Conservation (phyloP, 2,329 filamentous ascomycete genomes). For the Aquanectria penicillioides region DNA sequence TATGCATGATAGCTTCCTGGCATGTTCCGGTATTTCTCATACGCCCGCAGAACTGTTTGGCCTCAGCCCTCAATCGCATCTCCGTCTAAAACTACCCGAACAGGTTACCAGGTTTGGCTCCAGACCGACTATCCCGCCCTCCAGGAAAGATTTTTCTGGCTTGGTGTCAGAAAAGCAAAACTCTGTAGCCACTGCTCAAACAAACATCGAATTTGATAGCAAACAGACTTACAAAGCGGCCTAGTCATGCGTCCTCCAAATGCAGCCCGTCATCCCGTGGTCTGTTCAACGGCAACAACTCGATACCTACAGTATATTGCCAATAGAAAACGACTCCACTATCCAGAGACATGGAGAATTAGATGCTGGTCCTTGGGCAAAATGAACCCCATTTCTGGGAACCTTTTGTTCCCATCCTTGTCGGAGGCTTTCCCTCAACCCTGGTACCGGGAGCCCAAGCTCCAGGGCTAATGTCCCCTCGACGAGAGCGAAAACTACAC, state of each 20-base stretch:
- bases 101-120: background rate
- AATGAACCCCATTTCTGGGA: slow-evolving; percentile 4
- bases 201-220: slow-evolving; percentile 1
- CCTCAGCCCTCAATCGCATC: background rate
- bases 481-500: slow-evolving; percentile 20
- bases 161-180: slow-evolving; percentile 5
- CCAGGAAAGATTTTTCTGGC: background rate
- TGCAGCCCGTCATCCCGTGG: background rate
- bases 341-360: slow-evolving; percentile 1
- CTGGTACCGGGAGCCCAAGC: slow-evolving; percentile 4
- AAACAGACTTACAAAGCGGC: background rate
- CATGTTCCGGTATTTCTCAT: background rate
- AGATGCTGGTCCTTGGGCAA: background rate
- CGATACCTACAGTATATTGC: background rate
- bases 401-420: background rate
- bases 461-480: background rate
- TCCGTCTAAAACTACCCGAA: background rate
- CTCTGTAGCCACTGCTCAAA: background rate
- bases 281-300: background rate
- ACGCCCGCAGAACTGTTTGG: too few relatives aligned
- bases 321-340: slow-evolving; percentile 1
- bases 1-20: background rate
- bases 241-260: slow-evolving; percentile 10
- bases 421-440: background rate
- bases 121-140: background rate